Conservation (phyloP, 129 eudicot species). For the Flaveria trinervia region DNA sequence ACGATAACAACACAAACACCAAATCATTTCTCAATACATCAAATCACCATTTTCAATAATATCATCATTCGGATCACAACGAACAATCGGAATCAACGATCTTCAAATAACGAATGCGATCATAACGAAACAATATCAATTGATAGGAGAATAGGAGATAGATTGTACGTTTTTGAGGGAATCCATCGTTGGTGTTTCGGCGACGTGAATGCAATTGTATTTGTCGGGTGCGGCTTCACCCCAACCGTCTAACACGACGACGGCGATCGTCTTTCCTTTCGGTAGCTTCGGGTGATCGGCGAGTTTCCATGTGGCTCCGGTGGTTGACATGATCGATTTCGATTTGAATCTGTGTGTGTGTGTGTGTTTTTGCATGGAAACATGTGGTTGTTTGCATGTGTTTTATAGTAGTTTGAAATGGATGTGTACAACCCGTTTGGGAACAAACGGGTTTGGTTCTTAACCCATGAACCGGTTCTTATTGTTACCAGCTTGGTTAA, state of each 20-base stretch:
- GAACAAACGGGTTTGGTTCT: no score
- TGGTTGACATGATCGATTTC: conserved; percentile 55
- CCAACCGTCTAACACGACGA: conserved; percentile 97
- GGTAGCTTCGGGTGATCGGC: conserved; percentile 86
- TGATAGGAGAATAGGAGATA: neutral
- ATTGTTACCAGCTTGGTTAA: no score
- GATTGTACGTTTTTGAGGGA: conserved; percentile 64
- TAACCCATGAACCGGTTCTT: no score
- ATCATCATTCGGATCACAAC: neutral
- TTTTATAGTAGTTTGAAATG: neutral
- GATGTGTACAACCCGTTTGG: no score
- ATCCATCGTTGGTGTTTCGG: conserved; percentile 91
- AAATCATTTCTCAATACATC: no score
- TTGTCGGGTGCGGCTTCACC: conserved; percentile 80
- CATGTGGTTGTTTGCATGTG: neutral
- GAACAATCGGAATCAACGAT: neutral
- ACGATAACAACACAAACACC: neutral
- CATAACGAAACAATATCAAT: neutral
- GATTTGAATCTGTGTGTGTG: neutral
- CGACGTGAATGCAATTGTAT: conserved; percentile 83
- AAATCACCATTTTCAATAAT: no score
- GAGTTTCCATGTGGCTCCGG: conserved; percentile 67
- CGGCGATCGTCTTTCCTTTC: conserved; percentile 71
- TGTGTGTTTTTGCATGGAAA: neutral
- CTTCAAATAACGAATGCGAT: neutral